Conservation (phyloP, 768 basidiomycete genomes). For the Mycena rebaudengoi region DNA sequence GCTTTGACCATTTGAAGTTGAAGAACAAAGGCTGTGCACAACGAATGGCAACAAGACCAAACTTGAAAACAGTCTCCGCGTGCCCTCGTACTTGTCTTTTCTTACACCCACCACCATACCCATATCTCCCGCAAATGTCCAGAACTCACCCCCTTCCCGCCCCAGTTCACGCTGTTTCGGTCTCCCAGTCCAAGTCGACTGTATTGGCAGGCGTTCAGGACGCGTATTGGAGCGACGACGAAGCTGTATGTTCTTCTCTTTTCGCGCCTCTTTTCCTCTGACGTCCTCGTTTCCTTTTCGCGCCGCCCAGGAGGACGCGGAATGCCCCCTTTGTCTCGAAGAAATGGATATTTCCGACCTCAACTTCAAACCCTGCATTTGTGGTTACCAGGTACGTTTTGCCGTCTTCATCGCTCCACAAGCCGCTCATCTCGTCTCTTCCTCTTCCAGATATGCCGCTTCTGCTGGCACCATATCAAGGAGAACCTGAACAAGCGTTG, state of each 20-base stretch:
- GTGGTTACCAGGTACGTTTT: constrained; percentile 88
- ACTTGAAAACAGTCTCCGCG: not conserved
- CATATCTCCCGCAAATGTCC: constrained; percentile 29
- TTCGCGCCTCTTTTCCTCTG: constrained; percentile 20
- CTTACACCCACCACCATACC: not conserved
- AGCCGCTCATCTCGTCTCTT: constrained; percentile 20
- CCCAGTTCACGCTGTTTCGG: constrained; percentile 75
- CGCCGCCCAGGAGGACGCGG: constrained; percentile 85
- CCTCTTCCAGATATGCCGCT: constrained; percentile 88
- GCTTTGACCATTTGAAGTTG: too few species aligned
- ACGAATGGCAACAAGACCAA: not conserved
- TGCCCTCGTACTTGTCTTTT: not conserved
- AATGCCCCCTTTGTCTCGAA: constrained; percentile 97
- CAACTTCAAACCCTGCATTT: constrained; percentile 98
- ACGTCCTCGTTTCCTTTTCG: constrained; percentile 27
- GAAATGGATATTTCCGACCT: constrained; percentile 99
- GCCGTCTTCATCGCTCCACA: not conserved
- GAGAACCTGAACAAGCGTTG: constrained; percentile 95
- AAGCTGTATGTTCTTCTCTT: constrained; percentile 62
- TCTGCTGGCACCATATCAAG: constrained; percentile 99
- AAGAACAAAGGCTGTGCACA: constrained; percentile 3
- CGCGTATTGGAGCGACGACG: constrained; percentile 97
- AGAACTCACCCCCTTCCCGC: constrained; percentile 74
- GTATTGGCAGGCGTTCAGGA: constrained; percentile 91
- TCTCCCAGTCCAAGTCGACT: constrained; percentile 84